Conservation (phyloP, 768 basidiomycete genomes). For the Daedalea quercina region DNA sequence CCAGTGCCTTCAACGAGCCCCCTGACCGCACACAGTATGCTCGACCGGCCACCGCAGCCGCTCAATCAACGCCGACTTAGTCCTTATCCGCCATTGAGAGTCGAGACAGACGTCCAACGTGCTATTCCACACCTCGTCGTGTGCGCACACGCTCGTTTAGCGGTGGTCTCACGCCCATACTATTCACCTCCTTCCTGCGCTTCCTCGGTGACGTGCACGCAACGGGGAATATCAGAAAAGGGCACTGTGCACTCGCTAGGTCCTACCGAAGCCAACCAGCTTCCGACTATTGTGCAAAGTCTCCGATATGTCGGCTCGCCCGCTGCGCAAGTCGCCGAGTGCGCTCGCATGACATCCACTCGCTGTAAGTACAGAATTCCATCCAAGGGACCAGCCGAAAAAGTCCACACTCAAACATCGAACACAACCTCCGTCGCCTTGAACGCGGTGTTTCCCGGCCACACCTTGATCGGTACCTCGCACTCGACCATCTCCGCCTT, state of each 20-base stretch:
- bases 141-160: not conserved
- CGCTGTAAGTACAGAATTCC: too few relatives aligned
- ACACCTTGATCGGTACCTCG: conserved; percentile 83
- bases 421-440: conserved; percentile 74
- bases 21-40: not conserved
- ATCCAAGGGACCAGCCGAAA: not conserved
- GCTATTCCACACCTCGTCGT: not conserved
- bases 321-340: not conserved
- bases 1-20: not conserved
- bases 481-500: conserved; percentile 88
- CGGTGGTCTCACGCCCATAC: too few relatives aligned
- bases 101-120: not conserved
- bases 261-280: not conserved
- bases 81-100: not conserved
- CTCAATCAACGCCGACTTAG: not conserved
- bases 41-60: not conserved
- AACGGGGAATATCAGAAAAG: too few relatives aligned
- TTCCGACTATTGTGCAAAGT: not conserved
- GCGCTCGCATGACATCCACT: too few relatives aligned
- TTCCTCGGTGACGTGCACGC: not conserved
- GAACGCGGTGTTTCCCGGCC: conserved; percentile 86
- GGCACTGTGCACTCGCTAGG: not conserved
- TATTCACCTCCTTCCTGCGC: not conserved
- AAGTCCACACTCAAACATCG: conserved; percentile 41
- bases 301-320: not conserved